Percentiles rank a stretch among this genome's conserved stretches.
These are phyloP conservation scores for Candida coleopterorum DNA, from an alignment of 805 yeast species.

Conservation along the genomic window DNA sequence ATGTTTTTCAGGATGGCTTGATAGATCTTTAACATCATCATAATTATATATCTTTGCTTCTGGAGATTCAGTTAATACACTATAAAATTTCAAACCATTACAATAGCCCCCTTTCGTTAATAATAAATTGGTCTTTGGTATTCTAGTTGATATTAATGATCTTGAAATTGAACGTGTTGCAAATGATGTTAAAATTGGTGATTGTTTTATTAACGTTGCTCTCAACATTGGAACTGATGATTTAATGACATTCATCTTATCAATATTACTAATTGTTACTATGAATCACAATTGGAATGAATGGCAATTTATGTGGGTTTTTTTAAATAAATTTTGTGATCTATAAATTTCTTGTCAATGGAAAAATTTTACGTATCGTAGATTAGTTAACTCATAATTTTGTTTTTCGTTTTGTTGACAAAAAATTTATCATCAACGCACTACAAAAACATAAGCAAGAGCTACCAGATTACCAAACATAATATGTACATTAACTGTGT, in stretches of 20 bases:
- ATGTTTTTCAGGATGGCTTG: conserved; percentile 32
- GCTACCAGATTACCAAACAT: neutral
- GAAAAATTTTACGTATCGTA: neutral
- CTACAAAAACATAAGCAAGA: neutral
- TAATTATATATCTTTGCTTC: conserved; percentile 50
- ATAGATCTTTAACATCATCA: conserved; percentile 44
- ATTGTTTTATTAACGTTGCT: conserved; percentile 1
- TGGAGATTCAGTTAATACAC: conserved; percentile 33
- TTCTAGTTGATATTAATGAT: conserved; percentile 1
- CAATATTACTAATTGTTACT: too few species aligned
- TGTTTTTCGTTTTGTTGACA: neutral
- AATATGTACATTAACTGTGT: conserved; percentile 1
- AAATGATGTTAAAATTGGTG: neutral
- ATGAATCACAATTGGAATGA: too few species aligned
- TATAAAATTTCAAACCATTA: conserved; percentile 20
- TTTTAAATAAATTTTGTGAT: too few species aligned
- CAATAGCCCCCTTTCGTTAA: neutral
- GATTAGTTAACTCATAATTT: neutral
- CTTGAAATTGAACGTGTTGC: neutral
- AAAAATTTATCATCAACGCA: neutral
- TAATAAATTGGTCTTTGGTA: neutral
- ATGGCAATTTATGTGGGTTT: too few species aligned
- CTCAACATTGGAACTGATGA: conserved; percentile 5
- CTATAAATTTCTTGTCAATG: neutral
- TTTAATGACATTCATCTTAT: conserved; percentile 4